Evolutionary conservation across 2,329 filamentous ascomycete species (phyloP).

Genomic region (Aspergillus pseudonomiae): DNA sequence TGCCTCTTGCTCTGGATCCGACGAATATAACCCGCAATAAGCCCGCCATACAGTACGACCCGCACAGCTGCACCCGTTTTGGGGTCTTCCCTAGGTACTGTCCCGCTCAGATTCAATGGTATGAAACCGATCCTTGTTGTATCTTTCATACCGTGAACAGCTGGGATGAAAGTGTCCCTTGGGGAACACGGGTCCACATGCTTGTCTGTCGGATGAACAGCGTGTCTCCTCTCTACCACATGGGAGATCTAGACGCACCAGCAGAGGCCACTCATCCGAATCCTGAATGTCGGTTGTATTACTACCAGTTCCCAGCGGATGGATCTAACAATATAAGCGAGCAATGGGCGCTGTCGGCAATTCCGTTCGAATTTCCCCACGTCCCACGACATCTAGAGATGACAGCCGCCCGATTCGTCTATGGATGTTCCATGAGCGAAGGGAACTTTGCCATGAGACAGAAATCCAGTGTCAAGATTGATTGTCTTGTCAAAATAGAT

Average conservation of each 20-base stretch:
- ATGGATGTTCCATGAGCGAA: slow-evolving; percentile 64
- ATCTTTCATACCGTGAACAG: slow-evolving; percentile 74
- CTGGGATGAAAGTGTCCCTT: slow-evolving; percentile 58
- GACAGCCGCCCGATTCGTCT: slow-evolving; percentile 62
- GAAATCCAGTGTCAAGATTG: slow-evolving; percentile 11
- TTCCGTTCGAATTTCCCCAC: slow-evolving; percentile 71
- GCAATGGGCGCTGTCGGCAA: slow-evolving; percentile 66
- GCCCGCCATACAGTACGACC: slow-evolving; percentile 63
- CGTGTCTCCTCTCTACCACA: slow-evolving; percentile 65
- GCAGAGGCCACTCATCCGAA: slow-evolving; percentile 56
- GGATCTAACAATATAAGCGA: slow-evolving; percentile 52
- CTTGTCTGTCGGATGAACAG: slow-evolving; percentile 69
- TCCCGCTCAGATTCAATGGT: slow-evolving; percentile 65
- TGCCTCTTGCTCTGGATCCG: slow-evolving; percentile 68
- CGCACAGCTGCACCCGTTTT: slow-evolving; percentile 61
- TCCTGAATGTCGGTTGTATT: slow-evolving; percentile 64
- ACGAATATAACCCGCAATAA: slow-evolving; percentile 39
- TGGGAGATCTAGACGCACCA: slow-evolving; percentile 64
- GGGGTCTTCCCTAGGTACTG: slow-evolving; percentile 67
- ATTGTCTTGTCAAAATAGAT: slow-evolving; percentile 17
- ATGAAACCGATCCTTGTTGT: slow-evolving; percentile 67
- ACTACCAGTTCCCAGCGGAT: slow-evolving; percentile 59
- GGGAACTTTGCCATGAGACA: slow-evolving; percentile 12
- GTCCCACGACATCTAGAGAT: slow-evolving; percentile 60
- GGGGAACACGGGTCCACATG: slow-evolving; percentile 59